These are phyloP conservation scores for Trypanosomatidae sp. DNA, from an alignment of 208 protist genomes.

Conservation along the genomic window DNA sequence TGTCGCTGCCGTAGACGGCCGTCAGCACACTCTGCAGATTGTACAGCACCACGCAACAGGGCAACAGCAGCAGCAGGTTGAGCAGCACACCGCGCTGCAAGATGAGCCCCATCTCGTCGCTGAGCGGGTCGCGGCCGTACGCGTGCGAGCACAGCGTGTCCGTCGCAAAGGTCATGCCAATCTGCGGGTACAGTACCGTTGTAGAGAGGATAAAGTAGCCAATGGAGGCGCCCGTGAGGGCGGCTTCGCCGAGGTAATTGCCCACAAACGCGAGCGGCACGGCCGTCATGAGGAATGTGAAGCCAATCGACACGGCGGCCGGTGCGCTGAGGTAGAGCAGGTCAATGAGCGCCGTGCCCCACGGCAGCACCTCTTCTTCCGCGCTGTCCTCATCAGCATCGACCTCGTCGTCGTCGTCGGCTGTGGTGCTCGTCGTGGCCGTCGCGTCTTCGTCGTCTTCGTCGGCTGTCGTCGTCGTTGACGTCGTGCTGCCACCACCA, in stretches of 20 bases:
- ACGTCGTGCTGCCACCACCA: no score
- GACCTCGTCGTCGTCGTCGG: constrained; percentile 10
- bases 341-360: constrained; percentile 21
- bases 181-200: constrained; percentile 54
- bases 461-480: no score
- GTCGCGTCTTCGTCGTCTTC: neutral
- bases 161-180: constrained; percentile 72
- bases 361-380: constrained; percentile 22
- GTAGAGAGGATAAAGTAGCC: constrained; percentile 73
- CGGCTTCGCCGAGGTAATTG: constrained; percentile 39
- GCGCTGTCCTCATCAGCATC: constrained; percentile 5
- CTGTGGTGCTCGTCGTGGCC: no score
- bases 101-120: constrained; percentile 52
- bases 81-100: constrained; percentile 68
- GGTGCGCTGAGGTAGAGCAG: constrained; percentile 48
- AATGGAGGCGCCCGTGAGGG: constrained; percentile 63
- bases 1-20: constrained; percentile 29
- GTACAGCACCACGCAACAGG: constrained; percentile 42
- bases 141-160: constrained; percentile 79
- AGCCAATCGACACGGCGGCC: constrained; percentile 53
- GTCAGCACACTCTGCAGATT: constrained; percentile 21
- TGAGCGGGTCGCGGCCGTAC: constrained; percentile 58
- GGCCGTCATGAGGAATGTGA: constrained; percentile 65
- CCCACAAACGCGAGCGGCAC: constrained; percentile 70
- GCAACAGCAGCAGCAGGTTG: constrained; percentile 44